Evolutionary conservation across 2,329 filamentous ascomycete species (phyloP).

Genomic region (Curvularia lunata): DNA sequence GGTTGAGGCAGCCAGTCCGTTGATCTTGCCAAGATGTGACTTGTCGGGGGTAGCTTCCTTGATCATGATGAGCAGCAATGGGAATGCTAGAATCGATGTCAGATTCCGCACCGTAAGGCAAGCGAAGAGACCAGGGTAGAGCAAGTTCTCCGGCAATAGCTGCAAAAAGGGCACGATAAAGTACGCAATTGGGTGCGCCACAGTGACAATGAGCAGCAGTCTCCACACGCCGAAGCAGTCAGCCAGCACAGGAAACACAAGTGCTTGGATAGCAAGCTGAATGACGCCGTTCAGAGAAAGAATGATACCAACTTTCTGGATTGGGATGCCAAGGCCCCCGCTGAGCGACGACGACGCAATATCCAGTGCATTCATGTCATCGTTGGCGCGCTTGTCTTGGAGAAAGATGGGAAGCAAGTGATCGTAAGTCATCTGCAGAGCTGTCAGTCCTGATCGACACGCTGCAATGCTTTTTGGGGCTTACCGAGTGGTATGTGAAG

Average conservation of each 20-base stretch:
- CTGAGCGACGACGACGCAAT: slow-evolving; percentile 47
- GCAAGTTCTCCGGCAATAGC: slow-evolving; percentile 59
- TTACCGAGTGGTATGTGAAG: slow-evolving; percentile 82
- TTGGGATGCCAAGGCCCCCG: slow-evolving; percentile 70
- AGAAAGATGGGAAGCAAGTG: slow-evolving; percentile 92
- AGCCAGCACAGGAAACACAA: slow-evolving; percentile 71
- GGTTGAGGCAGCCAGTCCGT: slow-evolving; percentile 73
- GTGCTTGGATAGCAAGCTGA: slow-evolving; percentile 73
- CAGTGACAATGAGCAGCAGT: slow-evolving; percentile 68
- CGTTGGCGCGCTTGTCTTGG: slow-evolving; percentile 69
- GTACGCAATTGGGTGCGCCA: slow-evolving; percentile 71
- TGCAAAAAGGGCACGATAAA: slow-evolving; percentile 72
- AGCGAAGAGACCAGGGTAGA: slow-evolving; percentile 69
- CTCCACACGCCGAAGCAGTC: slow-evolving; percentile 70
- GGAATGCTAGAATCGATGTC: slow-evolving; percentile 71
- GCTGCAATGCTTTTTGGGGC: slow-evolving; percentile 1
- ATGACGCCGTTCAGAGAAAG: slow-evolving; percentile 74
- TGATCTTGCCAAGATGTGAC: slow-evolving; percentile 71
- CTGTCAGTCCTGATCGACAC: slow-evolving; percentile 8
- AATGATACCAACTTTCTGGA: slow-evolving; percentile 71
- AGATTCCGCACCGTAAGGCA: slow-evolving; percentile 70
- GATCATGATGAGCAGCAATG: slow-evolving; percentile 72
- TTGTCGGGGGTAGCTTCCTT: slow-evolving; percentile 72
- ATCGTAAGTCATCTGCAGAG: slow-evolving; percentile 78
- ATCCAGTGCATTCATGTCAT: slow-evolving; percentile 40